Evolutionary conservation across 1,139 yeast species (phyloP).

Genomic region (Zygoascus meyerae): DNA sequence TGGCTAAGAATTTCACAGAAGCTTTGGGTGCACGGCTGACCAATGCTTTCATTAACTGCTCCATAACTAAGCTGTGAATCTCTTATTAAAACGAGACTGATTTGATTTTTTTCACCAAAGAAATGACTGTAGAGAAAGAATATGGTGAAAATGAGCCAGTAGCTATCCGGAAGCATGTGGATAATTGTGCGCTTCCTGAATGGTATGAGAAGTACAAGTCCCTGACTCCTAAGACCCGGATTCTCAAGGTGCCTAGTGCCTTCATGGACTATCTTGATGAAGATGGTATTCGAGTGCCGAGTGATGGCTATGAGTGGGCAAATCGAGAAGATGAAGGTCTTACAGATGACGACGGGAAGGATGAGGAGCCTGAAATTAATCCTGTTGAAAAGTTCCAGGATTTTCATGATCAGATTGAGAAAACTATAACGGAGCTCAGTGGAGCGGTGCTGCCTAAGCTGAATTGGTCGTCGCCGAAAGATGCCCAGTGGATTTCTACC

Average conservation of each 20-base stretch:
- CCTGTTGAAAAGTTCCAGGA: constrained; percentile 46
- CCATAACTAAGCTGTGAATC: neutral
- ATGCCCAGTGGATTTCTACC: constrained; percentile 85
- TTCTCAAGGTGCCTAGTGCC: constrained; percentile 61
- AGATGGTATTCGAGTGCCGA: constrained; percentile 72
- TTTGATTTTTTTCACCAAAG: no score
- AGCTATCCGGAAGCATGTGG: constrained; percentile 39
- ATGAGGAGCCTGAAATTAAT: constrained; percentile 63
- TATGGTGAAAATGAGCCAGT: constrained; percentile 11
- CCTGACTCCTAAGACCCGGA: constrained; percentile 46
- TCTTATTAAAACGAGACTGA: no score
- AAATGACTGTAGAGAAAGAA: constrained; percentile 2
- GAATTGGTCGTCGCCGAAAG: constrained; percentile 97
- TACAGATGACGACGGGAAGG: constrained; percentile 38
- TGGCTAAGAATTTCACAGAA: no score
- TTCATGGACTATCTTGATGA: constrained; percentile 66
- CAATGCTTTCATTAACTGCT: neutral
- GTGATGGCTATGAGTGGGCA: constrained; percentile 26
- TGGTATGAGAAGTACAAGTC: constrained; percentile 62
- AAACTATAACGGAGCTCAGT: constrained; percentile 39
- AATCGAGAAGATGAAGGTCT: constrained; percentile 18
- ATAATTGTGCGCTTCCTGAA: constrained; percentile 61
- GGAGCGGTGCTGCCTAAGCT: constrained; percentile 78
- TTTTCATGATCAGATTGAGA: constrained; percentile 49
- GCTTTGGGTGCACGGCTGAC: neutral